Evolutionary conservation across 2,329 filamentous ascomycete genomes (phyloP).

Genomic region (Eutypa lata): DNA sequence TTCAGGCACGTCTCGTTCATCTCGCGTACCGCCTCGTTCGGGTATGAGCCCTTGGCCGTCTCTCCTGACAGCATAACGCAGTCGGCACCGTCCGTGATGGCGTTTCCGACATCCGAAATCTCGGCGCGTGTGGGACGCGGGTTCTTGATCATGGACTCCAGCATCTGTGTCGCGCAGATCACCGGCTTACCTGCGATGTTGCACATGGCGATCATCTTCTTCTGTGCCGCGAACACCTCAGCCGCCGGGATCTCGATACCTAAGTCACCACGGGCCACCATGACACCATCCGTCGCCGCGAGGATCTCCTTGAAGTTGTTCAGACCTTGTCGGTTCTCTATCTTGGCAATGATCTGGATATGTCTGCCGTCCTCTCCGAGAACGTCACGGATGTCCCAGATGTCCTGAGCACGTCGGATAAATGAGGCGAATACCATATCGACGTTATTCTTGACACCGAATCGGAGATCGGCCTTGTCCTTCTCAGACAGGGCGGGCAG

Average conservation of each 20-base stretch:
- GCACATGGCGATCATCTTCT: slow-evolving; percentile 99
- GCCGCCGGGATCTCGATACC: slow-evolving; percentile 98
- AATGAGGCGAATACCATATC: slow-evolving; percentile 99
- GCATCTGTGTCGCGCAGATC: slow-evolving; percentile 99
- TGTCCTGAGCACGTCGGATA: slow-evolving; percentile 91
- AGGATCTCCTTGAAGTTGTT: slow-evolving; percentile 99
- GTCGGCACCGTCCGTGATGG: slow-evolving; percentile 94
- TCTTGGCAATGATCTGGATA: slow-evolving; percentile 99
- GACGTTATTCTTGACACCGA: slow-evolving; percentile 97
- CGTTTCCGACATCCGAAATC: slow-evolving; percentile 97
- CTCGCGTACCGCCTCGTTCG: slow-evolving; percentile 86
- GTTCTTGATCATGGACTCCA: slow-evolving; percentile 99
- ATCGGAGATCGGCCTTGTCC: slow-evolving; percentile 89
- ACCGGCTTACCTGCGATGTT: slow-evolving; percentile 98
- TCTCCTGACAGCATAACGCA: slow-evolving; percentile 99
- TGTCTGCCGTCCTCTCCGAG: slow-evolving; percentile 89
- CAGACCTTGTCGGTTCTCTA: slow-evolving; percentile 98
- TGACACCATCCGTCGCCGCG: slow-evolving; percentile 94
- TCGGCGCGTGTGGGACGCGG: slow-evolving; percentile 95
- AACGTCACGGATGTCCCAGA: slow-evolving; percentile 84
- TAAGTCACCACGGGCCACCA: slow-evolving; percentile 97
- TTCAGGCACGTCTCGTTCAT: slow-evolving; percentile 98
- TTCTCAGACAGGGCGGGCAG: slow-evolving; percentile 97
- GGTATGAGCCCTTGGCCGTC: slow-evolving; percentile 97
- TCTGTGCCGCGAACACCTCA: slow-evolving; percentile 98